phyloP scores from a whole-genome alignment of 495 filamentous ascomycete species.

The Jackrogersella minutella region DNA sequence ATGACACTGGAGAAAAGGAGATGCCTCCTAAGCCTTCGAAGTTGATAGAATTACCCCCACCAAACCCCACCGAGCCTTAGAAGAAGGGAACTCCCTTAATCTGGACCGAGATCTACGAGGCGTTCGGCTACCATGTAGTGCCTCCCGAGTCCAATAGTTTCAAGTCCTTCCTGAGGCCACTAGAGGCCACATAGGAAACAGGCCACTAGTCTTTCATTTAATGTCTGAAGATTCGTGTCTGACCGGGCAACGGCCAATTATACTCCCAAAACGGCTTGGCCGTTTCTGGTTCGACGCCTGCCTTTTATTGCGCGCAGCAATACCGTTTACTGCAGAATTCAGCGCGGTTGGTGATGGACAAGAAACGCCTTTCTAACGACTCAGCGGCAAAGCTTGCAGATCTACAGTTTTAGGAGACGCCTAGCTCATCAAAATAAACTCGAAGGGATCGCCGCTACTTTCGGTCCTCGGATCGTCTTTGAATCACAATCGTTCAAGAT shows the following conservation, averaged over 20 bases:
- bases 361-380: constrained; percentile 12
- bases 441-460: constrained; percentile 16
- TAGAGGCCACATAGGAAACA: constrained; percentile 30
- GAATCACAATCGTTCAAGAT: constrained; percentile 9
- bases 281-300: constrained; percentile 37
- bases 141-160: constrained; percentile 37
- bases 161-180: constrained; percentile 28
- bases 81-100: constrained; percentile 29
- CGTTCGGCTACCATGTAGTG: constrained; percentile 37
- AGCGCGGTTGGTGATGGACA: constrained; percentile 4
- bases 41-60: constrained; percentile 41
- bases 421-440: constrained; percentile 12
- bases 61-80: constrained; percentile 27
- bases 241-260: constrained; percentile 35
- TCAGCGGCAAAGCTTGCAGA: constrained; percentile 6
- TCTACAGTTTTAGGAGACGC: constrained; percentile 18
- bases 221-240: constrained; percentile 34
- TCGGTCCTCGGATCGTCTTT: background rate
- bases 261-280: constrained; percentile 21
- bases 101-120: constrained; percentile 43
- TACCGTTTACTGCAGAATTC: background rate
- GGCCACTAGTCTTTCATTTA: constrained; percentile 24
- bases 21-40: constrained; percentile 17
- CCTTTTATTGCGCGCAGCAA: constrained; percentile 30
- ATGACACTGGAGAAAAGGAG: constrained; percentile 9